phyloP scores from a whole-genome alignment of 495 filamentous ascomycete species.

The Pseudevernia furfuracea region DNA sequence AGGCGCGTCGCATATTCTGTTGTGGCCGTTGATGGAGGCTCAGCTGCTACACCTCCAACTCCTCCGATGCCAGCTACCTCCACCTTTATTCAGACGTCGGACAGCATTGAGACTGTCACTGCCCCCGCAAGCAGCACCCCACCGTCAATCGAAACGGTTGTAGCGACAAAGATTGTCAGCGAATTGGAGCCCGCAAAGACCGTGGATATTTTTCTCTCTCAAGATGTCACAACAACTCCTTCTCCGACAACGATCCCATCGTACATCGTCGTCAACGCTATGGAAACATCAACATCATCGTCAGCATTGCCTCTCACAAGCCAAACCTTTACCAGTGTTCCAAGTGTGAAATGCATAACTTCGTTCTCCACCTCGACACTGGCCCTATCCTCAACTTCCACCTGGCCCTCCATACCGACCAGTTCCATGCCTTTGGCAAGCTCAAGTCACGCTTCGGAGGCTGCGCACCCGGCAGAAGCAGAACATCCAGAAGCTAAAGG shows the following conservation, averaged over 20 bases:
- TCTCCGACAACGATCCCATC: slow-evolving; percentile 5
- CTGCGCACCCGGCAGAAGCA: slow-evolving; percentile 1
- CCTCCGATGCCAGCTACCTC: slow-evolving; percentile 21
- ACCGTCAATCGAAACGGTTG: slow-evolving; percentile 22
- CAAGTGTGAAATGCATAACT: slow-evolving; percentile 48
- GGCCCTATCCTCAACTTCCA: slow-evolving; percentile 19
- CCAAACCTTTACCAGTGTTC: slow-evolving; percentile 3
- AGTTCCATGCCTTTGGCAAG: background rate
- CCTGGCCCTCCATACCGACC: slow-evolving; percentile 6
- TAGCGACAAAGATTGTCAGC: slow-evolving; percentile 18
- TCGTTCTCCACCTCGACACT: slow-evolving; percentile 34
- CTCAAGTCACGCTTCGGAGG: background rate
- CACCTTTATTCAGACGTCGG: slow-evolving; percentile 33
- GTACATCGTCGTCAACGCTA: slow-evolving; percentile 14
- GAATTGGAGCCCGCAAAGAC: slow-evolving; percentile 16
- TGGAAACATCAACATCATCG: background rate
- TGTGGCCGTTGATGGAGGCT: slow-evolving; percentile 42
- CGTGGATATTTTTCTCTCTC: slow-evolving; percentile 10
- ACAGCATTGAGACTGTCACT: slow-evolving; percentile 27
- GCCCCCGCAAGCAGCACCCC: slow-evolving; percentile 22
- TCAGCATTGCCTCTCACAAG: background rate
- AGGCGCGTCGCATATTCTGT: slow-evolving; percentile 36
- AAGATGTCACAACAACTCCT: background rate
- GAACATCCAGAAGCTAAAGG: background rate
- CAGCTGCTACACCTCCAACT: slow-evolving; percentile 25